Percentiles rank a stretch among this genome's conserved stretches.
These are phyloP conservation scores for Fomitopsis betulina DNA, from an alignment of 1,284 basidiomycete genomes.

Conservation along the genomic window DNA sequence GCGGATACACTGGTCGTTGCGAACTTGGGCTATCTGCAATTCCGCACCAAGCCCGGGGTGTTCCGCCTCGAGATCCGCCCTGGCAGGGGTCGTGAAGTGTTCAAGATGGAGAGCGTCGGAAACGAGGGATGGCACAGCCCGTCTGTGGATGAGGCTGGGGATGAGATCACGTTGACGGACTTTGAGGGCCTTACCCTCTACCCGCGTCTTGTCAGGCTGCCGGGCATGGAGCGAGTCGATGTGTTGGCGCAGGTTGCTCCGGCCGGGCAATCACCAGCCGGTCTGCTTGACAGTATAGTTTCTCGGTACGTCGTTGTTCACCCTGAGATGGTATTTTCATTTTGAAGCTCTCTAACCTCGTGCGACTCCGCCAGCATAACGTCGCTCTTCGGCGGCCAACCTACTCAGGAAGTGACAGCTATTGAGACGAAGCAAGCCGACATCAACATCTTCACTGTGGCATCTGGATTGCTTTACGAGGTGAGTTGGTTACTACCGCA, in stretches of 20 bases:
- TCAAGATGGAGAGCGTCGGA: constrained; percentile 77
- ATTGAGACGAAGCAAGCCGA: constrained; percentile 60
- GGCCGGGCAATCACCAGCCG: constrained; percentile 23
- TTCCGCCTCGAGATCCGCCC: constrained; percentile 81
- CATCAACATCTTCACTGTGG: constrained; percentile 99
- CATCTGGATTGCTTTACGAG: constrained; percentile 95
- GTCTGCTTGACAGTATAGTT: constrained; percentile 41
- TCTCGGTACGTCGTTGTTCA: constrained; percentile 38
- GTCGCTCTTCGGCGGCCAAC: constrained; percentile 39
- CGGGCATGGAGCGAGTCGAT: constrained; percentile 80
- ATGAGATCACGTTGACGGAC: constrained; percentile 74
- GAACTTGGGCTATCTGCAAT: constrained; percentile 95
- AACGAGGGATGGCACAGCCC: constrained; percentile 82
- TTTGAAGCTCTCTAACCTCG: not conserved
- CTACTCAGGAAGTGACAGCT: constrained; percentile 14
- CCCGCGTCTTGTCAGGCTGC: constrained; percentile 67
- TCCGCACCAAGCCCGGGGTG: constrained; percentile 88
- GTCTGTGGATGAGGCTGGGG: constrained; percentile 58
- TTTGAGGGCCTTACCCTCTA: constrained; percentile 89
- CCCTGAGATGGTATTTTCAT: not conserved
- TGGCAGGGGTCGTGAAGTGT: constrained; percentile 81
- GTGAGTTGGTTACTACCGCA: constrained; percentile 34
- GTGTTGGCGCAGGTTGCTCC: constrained; percentile 49
- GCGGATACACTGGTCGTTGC: constrained; percentile 90
- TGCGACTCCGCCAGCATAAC: constrained; percentile 38